Base-by-base conservation (phyloP, 768 basidiomycete genomes). In the Mycena belliarum region DNA sequence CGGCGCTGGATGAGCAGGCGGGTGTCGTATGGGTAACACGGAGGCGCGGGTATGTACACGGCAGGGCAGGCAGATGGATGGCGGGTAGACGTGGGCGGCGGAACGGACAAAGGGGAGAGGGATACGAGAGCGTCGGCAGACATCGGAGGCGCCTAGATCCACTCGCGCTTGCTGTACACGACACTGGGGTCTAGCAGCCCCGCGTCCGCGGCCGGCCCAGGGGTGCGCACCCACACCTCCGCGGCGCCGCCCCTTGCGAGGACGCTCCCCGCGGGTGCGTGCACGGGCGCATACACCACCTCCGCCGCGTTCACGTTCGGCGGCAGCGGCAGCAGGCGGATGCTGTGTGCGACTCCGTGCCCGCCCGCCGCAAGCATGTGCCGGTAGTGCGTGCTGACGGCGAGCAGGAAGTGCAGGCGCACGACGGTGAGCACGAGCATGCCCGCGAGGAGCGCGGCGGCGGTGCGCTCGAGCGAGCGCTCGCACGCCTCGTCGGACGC, bases 381-480 rank as follows among this genome's bases (percentile, higher is more conserved):
- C 14, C 12, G 8, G 52, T 58, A 58, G 49, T 58, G 61, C 37
- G 61, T 24, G 42, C 25, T 14, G 23, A 93, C 79, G 3, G 88
- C 82, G 58, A 92, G 77, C 33, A 91, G 80, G 71, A 90, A 89
- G 70, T 92, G 90, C 49, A 92, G 77, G 63, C 89, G 78, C 50
- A 90, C 70, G 64, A 88, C 79, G 53, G 87, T 81, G 59, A 88
- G 68, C 33, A 90, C 72, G 43, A 84, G 76, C 73, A 88, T 79
- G 42, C 84, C 68, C 1, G 78, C 83, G 46, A 90, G 73, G 32
- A 83, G 76, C 0, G 76, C 85, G 57, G 88, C 68, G 29, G 86
- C 78, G 9, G 82, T 87, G 38, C 84, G 79, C 68, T 87, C 88
- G 45, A 91, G 79, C 87, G 87, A 91, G 56, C 81, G 79, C 66